Evolutionary conservation across 768 basidiomycete species (phyloP), one percentile per base, ranked within the genome.

Genomic region (Hericium coralloides): DNA sequence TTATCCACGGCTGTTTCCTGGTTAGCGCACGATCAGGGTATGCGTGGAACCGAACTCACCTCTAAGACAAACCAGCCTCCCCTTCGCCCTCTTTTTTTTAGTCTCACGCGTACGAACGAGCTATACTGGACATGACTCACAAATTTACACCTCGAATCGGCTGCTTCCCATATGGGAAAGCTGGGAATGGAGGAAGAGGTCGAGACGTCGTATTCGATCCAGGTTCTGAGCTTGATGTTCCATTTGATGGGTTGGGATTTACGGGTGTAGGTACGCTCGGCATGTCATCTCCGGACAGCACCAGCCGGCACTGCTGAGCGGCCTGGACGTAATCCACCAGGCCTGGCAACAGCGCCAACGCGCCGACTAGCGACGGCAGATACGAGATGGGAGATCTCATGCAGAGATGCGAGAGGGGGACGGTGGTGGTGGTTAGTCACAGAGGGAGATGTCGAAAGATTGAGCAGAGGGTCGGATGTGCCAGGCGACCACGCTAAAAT

Each of bases 61-160:
- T 84, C 83, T 2, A 84, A 68, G 15, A 84, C 80, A 57, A 84
- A 77, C 83, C 83, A 84, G 1, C 82, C 82, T 15, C 82, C 82
- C 26, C 82, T 81, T 55, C 25, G 47, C 15, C 38, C n/a, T 23
- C 41, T 12, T 31, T 26, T 26, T 26, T 18, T 55, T 39, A 38
- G 45, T 36, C 15, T 45, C 20, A 23, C 14, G n/a, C 7, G 12
- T 45, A 26, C 17, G 14, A 12, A 49, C n/a, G 18, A 38, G 49
- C 8, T 47, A 20, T 39, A 49, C 17, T 12, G 8, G 22, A 55
- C 4, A 48, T n/a, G 5, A 77, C 82, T 61, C 61, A 83, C 83
- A 84, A 66, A 62, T 84, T 84, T 7, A 85, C 83, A 18, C 82
- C 83, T 17, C 82, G 73, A 54, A 84, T 74, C 26, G 72, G 74